Evolutionary conservation across 78 protist species (phyloP), one percentile per base, ranked within the genome.

Genomic region (Dictyostelium intermedium): DNA sequence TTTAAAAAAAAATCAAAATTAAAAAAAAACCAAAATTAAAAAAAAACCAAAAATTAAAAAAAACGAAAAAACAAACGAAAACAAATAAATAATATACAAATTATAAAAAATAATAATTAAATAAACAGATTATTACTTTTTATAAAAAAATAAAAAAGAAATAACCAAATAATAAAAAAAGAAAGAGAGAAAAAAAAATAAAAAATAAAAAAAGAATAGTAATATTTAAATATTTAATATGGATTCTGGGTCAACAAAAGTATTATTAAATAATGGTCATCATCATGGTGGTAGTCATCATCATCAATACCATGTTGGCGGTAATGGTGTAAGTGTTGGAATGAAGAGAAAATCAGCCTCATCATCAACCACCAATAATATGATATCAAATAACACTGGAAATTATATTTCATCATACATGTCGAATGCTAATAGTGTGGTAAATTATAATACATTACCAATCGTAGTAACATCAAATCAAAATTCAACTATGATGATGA

Each of bases 241-340:
- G 84, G 84, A 79, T 39, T 50, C 56, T 34, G 82, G 82, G 20
- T 78, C 84, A 79, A 79, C 84, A 13, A 79, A 79, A 79, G 66
- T 79, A 34, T 79, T 79, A 79, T 27, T 45, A 45, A 74, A 27
- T 74, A 74, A 18, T 37, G n/a, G 13, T 74, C 56, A 23, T 13
- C 60, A 45, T 47, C 84, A 79, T 16, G 41, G 13, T 74, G 35
- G 32, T 25, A 23, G 27, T 79, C 63, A 45, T 16, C 37, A 70
- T 70, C 39, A 72, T 34, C 43, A 14, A 66, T 66, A 23, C 2
- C 27, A 66, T 72, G 11, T 27, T 34, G 37, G 43, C 14, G 34
- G 30, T 27, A 32, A 45, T 2, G 25, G 25, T 30, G 79, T 27
- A n/a, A 34, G 13, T 45, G 66, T 76, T 76, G 82, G 82, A 27